Evolutionary conservation across 306 rosid genomes (phyloP).

Genomic region (Pyrus pyrifolia): DNA sequence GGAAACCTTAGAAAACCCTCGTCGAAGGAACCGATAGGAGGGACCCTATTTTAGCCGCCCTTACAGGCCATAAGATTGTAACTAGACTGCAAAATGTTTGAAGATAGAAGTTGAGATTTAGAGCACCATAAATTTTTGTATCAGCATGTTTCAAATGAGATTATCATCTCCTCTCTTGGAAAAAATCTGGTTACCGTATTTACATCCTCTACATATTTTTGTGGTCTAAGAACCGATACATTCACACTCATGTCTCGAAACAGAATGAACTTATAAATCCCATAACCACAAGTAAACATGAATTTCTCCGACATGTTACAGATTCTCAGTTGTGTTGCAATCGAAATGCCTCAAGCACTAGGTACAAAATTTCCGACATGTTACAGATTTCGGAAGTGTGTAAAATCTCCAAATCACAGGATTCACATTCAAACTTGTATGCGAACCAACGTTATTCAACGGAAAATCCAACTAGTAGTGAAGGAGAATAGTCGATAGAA

Average conservation of each 20-base stretch:
- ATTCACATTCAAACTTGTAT: background rate
- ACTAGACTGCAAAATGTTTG: background rate
- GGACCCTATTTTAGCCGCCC: background rate
- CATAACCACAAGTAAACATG: background rate
- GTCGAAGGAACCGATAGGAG: background rate
- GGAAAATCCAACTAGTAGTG: conserved; percentile 14
- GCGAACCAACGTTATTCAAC: conserved; percentile 18
- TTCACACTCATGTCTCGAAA: background rate
- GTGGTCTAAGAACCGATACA: background rate
- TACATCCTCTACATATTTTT: too few species aligned
- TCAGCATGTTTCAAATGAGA: background rate
- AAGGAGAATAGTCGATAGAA: background rate
- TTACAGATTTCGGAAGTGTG: background rate
- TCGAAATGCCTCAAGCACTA: background rate
- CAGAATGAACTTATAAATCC: background rate
- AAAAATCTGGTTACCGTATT: background rate
- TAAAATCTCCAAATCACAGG: background rate
- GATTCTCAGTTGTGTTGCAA: background rate
- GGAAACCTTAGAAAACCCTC: background rate
- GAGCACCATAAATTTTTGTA: conserved; percentile 2
- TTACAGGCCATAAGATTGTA: conserved; percentile 1
- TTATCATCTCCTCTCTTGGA: background rate
- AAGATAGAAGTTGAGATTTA: background rate
- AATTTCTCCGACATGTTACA: background rate
- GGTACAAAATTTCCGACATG: conserved; percentile 11